Percentiles rank a stretch among this genome's conserved stretches.
These are phyloP conservation scores for Penicillium robsamsonii DNA, from an alignment of 495 filamentous ascomycete species.

Conservation along the genomic window DNA sequence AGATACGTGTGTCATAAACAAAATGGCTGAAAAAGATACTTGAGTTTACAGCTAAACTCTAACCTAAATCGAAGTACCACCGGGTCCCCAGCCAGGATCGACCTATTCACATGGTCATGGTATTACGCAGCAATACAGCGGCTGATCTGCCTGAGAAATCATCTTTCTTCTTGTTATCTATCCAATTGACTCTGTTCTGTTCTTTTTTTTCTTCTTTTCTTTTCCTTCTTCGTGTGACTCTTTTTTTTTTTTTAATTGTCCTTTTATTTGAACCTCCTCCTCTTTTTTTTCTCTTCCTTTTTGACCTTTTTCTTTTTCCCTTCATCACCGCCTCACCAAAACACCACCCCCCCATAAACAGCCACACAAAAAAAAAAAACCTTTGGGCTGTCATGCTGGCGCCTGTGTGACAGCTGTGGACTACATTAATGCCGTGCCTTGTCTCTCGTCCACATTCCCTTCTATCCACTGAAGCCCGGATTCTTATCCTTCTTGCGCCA, in stretches of 20 bases:
- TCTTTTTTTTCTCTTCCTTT: slow-evolving; percentile 18
- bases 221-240: slow-evolving; percentile 11
- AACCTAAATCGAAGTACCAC: background rate
- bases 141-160: slow-evolving; percentile 21
- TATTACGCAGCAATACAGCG: slow-evolving; percentile 21
- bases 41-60: background rate
- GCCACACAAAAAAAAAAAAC: slow-evolving; percentile 17
- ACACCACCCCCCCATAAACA: slow-evolving; percentile 1
- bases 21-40: slow-evolving; percentile 8
- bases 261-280: background rate
- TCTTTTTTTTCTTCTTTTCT: slow-evolving; percentile 9
- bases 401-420: slow-evolving; percentile 47
- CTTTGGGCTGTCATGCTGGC: slow-evolving; percentile 42
- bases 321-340: slow-evolving; percentile 15
- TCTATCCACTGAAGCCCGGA: slow-evolving; percentile 37
- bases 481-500: slow-evolving; percentile 34
- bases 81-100: slow-evolving; percentile 1
- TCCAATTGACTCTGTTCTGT: slow-evolving; percentile 20
- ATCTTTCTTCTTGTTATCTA: slow-evolving; percentile 32
- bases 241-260: background rate
- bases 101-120: slow-evolving; percentile 3
- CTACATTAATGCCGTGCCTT: slow-evolving; percentile 44
- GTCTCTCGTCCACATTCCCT: slow-evolving; percentile 44
- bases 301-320: slow-evolving; percentile 18
- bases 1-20: slow-evolving; percentile 1